A percentile compares a stretch with the other conserved stretches of the same genome.
Evolutionary conservation across 495 filamentous ascomycete species (phyloP).

Genomic region (Platismatia glauca): DNA sequence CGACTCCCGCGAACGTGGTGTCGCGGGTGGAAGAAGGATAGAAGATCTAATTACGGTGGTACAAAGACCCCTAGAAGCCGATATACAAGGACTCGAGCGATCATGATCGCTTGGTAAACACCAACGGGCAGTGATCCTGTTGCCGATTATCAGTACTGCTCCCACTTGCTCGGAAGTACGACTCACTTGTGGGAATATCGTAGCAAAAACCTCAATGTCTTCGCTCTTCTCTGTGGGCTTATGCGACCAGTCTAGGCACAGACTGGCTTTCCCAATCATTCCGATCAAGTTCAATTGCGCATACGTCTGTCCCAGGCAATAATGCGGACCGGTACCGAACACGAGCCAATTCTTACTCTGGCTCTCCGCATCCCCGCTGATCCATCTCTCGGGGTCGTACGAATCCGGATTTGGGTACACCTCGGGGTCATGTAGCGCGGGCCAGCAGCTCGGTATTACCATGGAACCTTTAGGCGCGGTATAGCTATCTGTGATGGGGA

Average conservation of each 20-base stretch:
- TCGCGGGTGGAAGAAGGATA: not conserved
- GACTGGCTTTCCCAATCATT: slow-evolving; percentile 90
- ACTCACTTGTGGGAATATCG: slow-evolving; percentile 90
- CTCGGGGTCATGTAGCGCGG: slow-evolving; percentile 86
- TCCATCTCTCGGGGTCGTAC: slow-evolving; percentile 85
- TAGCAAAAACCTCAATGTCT: slow-evolving; percentile 97
- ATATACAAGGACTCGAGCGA: too few relatives aligned
- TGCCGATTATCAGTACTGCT: slow-evolving; percentile 1
- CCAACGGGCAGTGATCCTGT: slow-evolving; percentile 59
- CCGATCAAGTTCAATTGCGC: slow-evolving; percentile 82
- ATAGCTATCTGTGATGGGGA: slow-evolving; percentile 83
- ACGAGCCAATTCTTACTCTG: slow-evolving; percentile 95
- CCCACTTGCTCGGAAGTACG: slow-evolving; percentile 21
- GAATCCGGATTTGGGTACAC: slow-evolving; percentile 82
- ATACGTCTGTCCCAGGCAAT: slow-evolving; percentile 92
- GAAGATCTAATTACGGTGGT: slow-evolving; percentile 1
- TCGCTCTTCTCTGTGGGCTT: slow-evolving; percentile 70
- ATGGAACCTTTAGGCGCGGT: slow-evolving; percentile 90
- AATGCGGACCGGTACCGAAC: slow-evolving; percentile 93
- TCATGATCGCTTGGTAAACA: slow-evolving; percentile 41
- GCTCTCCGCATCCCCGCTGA: slow-evolving; percentile 81
- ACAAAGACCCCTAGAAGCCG: not conserved
- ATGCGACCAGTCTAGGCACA: slow-evolving; percentile 87
- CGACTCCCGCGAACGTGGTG: not conserved
- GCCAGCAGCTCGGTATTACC: slow-evolving; percentile 85